Conservation (phyloP, 1,139 yeast genomes). For the Magnusiomyces magnusii region DNA sequence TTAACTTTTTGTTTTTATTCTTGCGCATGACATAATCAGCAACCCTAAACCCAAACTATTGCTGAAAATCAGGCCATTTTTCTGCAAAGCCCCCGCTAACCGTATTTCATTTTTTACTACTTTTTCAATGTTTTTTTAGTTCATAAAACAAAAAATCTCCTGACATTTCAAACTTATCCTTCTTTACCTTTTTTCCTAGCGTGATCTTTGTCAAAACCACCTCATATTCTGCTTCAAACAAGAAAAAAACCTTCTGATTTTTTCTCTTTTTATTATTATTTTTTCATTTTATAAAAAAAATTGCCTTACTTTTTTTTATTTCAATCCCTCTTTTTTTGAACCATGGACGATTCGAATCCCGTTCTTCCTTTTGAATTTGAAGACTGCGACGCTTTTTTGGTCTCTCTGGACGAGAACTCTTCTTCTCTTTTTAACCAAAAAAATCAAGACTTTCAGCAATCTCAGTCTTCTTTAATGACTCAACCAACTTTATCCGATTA, state of each 20-base stretch:
- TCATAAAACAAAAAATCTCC: not conserved
- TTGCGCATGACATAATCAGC: not conserved
- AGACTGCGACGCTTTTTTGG: constrained; percentile 24
- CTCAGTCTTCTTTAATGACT: not conserved
- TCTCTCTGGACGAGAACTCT: constrained; percentile 19
- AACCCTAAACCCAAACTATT: not conserved
- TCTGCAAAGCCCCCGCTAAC: too few relatives aligned
- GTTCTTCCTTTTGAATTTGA: constrained; percentile 21
- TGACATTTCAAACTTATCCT: not conserved
- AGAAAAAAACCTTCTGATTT: not conserved
- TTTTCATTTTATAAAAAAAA: not conserved
- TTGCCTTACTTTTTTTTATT: not conserved
- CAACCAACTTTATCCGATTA: not conserved
- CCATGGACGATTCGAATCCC: constrained; percentile 18
- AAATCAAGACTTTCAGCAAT: not conserved
- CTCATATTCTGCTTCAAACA: not conserved
- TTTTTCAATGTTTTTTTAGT: not conserved
- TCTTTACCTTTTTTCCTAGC: not conserved
- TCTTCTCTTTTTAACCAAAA: not conserved
- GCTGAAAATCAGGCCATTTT: not conserved
- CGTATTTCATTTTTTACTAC: not conserved
- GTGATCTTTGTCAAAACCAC: not conserved
- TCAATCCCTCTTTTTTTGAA: not conserved
- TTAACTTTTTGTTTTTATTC: not conserved
- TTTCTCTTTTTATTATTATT: not conserved